Conservation (phyloP, 2,329 filamentous ascomycete genomes). For the Fusarium dlaminii region DNA sequence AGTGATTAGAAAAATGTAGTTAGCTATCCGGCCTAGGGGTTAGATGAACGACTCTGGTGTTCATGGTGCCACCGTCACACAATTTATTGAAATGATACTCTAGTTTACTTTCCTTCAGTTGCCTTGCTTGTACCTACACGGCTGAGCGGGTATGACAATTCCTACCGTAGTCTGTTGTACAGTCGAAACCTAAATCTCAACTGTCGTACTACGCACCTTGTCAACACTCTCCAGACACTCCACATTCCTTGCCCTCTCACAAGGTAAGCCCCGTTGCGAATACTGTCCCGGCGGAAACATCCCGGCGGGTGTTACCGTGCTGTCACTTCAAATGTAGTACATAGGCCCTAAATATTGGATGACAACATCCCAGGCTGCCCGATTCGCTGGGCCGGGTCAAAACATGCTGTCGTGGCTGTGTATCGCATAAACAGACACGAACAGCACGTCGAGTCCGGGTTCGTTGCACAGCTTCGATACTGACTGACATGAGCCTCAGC, state of each 20-base stretch:
- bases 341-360: not conserved
- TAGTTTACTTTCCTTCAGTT: not conserved
- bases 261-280: not conserved
- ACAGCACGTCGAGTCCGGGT: not conserved
- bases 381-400: conserved; percentile 21
- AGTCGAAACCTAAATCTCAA: not conserved
- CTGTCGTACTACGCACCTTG: conserved; percentile 9
- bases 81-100: not conserved
- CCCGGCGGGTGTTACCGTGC: conserved; percentile 21
- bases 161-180: not conserved
- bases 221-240: not conserved
- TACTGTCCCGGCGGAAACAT: conserved; percentile 20
- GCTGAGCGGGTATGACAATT: not conserved
- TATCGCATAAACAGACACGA: not conserved
- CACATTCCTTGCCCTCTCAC: conserved; percentile 18
- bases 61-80: not conserved
- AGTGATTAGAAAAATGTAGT: conserved; percentile 56
- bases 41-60: not conserved
- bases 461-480: not conserved
- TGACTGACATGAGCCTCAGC: not conserved
- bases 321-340: not conserved
- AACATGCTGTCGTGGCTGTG: conserved; percentile 17
- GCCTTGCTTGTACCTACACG: not conserved
- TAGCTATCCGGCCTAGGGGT: not conserved
- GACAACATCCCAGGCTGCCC: conserved; percentile 7